Percentiles rank a stretch among this genome's conserved stretches.
Conservation (phyloP, 441 rosid species). For the Rhodomyrtus psidioides region DNA sequence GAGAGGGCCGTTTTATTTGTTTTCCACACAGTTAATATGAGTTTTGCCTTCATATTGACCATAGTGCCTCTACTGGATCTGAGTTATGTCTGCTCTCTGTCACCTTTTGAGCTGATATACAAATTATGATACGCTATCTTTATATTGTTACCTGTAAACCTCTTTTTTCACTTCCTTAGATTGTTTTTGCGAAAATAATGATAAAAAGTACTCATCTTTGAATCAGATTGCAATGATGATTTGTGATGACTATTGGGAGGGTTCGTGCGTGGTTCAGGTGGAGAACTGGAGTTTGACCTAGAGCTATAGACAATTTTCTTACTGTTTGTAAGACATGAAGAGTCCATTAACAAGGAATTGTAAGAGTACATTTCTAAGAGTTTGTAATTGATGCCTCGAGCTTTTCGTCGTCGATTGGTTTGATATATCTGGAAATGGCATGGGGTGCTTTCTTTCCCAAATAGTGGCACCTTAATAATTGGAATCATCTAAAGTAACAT, state of each 20-base stretch:
- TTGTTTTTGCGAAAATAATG: constrained; percentile 12
- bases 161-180: constrained; percentile 1
- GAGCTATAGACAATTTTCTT: constrained; percentile 20
- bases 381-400: background rate
- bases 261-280: constrained; percentile 58
- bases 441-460: background rate
- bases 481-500: background rate
- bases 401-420: background rate
- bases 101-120: background rate
- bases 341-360: background rate
- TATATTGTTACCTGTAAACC: background rate
- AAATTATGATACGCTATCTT: background rate
- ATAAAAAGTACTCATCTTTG: constrained; percentile 41
- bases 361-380: background rate
- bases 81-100: background rate
- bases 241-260: constrained; percentile 69
- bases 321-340: background rate
- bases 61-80: background rate
- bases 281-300: constrained; percentile 27
- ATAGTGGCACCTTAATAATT: background rate
- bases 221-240: constrained; percentile 97
- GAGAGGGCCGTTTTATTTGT: background rate
- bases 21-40: background rate
- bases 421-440: background rate
- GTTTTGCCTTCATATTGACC: background rate